Evolutionary conservation across 1,284 basidiomycete genomes (phyloP), one percentile per base, ranked within the genome.

Genomic region (Leccinum fallax): DNA sequence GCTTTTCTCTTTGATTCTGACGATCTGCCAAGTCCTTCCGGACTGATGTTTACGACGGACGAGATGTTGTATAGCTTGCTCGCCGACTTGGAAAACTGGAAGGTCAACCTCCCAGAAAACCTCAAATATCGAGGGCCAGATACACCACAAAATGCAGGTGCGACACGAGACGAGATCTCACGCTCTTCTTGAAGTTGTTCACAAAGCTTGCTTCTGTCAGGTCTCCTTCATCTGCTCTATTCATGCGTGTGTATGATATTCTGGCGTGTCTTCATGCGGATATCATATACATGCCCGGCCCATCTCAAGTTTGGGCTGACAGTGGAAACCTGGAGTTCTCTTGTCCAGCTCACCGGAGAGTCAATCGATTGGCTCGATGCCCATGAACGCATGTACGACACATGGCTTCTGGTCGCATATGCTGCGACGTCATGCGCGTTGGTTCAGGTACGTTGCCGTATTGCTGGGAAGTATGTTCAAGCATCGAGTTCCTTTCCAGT

Each of bases 261-360:
- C 78, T 95, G 92, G 92, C 88, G 93, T 59, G 91, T 96, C 19
- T 97, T 97, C 80, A 95, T 97, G 92, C 86, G 95, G 59, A 93
- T 97, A 74, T 93, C 92, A 63, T 95, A 96, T 77, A 84, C 86
- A 30, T 93, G 88, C 74, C 94, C 93, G 15, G 84, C 85, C 11
- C 94, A 94, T 74, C 85, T 97, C 71, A 93, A 89, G 71, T 92
- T 97, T 70, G 84, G 84, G 30, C 80, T 97, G 65, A 93, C 90
- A 2, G 84, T 92, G 53, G 87, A 89, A 68, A 84, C 88, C 61
- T 97, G 94, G 94, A 85, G 83, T 40, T 78, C 81, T 54, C 83
- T 97, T 58, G 85, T 94, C 55, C 70, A 79, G 26, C 81, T 92
- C 70, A 91, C 92, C 1, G 84, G 88, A 52, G 88, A 94, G 61